Conservation (phyloP, 768 basidiomycete species). For the Pilatotrama ljubarskyi region DNA sequence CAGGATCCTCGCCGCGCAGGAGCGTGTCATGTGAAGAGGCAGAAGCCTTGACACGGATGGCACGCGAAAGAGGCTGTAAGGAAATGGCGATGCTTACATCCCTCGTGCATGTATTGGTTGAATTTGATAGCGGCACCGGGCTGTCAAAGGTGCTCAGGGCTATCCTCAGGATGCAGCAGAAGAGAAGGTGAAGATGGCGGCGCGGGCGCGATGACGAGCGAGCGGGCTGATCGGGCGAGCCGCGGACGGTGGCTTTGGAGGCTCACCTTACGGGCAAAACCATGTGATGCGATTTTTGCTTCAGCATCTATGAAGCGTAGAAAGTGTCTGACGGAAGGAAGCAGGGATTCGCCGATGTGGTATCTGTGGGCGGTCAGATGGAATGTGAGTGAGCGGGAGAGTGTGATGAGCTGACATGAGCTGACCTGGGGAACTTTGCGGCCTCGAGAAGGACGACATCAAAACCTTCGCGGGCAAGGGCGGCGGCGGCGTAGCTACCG, state of each 20-base stretch:
- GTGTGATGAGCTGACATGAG: background rate
- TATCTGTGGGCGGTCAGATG: conserved; percentile 33
- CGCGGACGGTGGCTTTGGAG: background rate
- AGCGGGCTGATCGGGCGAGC: background rate
- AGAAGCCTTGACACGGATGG: background rate
- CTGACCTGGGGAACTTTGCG: conserved; percentile 53
- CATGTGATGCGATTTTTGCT: conserved; percentile 41
- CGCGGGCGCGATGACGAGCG: background rate
- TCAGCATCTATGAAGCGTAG: conserved; percentile 53
- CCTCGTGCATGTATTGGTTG: conserved; percentile 53
- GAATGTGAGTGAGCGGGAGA: background rate
- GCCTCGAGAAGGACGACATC: conserved; percentile 59
- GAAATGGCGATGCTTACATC: conserved; percentile 44
- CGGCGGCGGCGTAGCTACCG: conserved; percentile 56
- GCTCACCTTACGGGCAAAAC: conserved; percentile 50
- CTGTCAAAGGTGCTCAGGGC: conserved; percentile 34
- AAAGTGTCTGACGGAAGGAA: conserved; percentile 53
- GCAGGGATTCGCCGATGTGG: conserved; percentile 49
- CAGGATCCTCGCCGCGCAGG: background rate
- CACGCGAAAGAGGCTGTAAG: background rate
- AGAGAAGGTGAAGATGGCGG: background rate
- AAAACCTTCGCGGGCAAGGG: conserved; percentile 56
- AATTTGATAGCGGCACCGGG: conserved; percentile 65
- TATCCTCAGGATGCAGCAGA: background rate
- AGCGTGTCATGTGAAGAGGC: background rate